phyloP scores from a whole-genome alignment of 73 alveolate species.

The Tetrahymena elliotti region DNA sequence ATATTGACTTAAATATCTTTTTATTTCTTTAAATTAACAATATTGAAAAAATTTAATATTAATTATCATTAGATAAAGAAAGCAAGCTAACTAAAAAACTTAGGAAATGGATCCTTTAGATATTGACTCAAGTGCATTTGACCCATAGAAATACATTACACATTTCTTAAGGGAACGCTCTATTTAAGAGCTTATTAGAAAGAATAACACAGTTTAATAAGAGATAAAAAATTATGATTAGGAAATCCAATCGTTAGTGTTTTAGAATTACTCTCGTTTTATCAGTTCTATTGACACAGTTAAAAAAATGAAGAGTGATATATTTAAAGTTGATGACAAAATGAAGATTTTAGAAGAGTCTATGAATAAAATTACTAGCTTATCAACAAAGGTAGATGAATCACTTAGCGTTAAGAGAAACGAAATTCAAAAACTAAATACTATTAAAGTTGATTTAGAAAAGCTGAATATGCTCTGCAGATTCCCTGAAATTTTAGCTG shows the following conservation, averaged over 20 bases:
- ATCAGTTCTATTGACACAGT: slow-evolving; percentile 11
- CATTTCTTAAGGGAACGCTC: slow-evolving; percentile 24
- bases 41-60: background rate
- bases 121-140: slow-evolving; percentile 28
- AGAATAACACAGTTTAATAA: background rate
- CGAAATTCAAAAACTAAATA: slow-evolving; percentile 16
- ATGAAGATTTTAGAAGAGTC: slow-evolving; percentile 2
- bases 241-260: slow-evolving; percentile 6
- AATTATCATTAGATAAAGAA: too few species aligned
- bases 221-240: slow-evolving; percentile 16
- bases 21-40: too few species aligned
- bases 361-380: slow-evolving; percentile 10
- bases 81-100: background rate
- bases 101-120: background rate
- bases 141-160: slow-evolving; percentile 6
- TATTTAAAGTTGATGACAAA: slow-evolving; percentile 13
- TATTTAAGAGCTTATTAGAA: slow-evolving; percentile 24
- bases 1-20: background rate
- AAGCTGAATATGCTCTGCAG: slow-evolving; percentile 22
- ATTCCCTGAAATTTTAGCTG: slow-evolving; percentile 18
- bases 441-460: slow-evolving; percentile 18
- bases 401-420: slow-evolving; percentile 12
- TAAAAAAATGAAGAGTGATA: slow-evolving; percentile 15
- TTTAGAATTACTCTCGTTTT: slow-evolving; percentile 6
- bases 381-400: slow-evolving; percentile 20